phyloP scores from a whole-genome alignment of 805 yeast species.

The Candida wancherniae region DNA sequence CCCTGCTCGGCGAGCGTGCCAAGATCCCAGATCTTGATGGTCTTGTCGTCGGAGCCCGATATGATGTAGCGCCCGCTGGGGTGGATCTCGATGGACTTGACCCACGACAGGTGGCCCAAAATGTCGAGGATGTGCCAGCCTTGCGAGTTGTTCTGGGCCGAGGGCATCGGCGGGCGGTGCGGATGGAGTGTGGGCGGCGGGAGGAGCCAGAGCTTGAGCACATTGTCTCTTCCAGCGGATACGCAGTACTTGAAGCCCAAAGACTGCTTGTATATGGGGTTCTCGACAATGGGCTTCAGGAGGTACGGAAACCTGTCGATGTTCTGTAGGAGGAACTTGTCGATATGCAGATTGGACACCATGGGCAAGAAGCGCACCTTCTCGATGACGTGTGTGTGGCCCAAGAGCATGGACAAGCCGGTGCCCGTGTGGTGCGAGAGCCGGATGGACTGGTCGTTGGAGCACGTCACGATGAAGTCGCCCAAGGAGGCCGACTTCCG shows the following conservation, averaged over 20 bases:
- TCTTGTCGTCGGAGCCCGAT: constrained; percentile 76
- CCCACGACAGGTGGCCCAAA: constrained; percentile 84
- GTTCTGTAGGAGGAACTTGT: constrained; percentile 35
- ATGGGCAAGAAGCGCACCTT: constrained; percentile 62
- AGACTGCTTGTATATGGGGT: constrained; percentile 22
- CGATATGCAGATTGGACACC: constrained; percentile 44
- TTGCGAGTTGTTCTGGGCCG: constrained; percentile 47
- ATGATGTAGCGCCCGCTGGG: constrained; percentile 69
- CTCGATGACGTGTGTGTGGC: constrained; percentile 84
- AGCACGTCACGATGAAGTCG: constrained; percentile 63
- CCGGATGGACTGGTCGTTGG: constrained; percentile 73
- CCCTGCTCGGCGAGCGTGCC: constrained; percentile 37
- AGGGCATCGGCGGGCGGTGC: constrained; percentile 53
- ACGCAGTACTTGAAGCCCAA: constrained; percentile 70
- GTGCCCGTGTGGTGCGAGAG: constrained; percentile 65
- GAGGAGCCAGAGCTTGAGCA: constrained; percentile 71
- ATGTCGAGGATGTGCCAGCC: constrained; percentile 56
- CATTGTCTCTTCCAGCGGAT: constrained; percentile 76
- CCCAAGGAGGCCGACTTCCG: constrained; percentile 29
- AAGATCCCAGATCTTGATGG: constrained; percentile 73
- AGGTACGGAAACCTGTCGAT: constrained; percentile 28
- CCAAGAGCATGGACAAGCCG: constrained; percentile 61
- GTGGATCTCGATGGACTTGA: constrained; percentile 62
- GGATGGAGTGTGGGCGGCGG: constrained; percentile 60
- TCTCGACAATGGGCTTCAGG: constrained; percentile 26